Evolutionary conservation across 176 grass and related monocot species (phyloP).

Genomic region (Areca catechu): DNA sequence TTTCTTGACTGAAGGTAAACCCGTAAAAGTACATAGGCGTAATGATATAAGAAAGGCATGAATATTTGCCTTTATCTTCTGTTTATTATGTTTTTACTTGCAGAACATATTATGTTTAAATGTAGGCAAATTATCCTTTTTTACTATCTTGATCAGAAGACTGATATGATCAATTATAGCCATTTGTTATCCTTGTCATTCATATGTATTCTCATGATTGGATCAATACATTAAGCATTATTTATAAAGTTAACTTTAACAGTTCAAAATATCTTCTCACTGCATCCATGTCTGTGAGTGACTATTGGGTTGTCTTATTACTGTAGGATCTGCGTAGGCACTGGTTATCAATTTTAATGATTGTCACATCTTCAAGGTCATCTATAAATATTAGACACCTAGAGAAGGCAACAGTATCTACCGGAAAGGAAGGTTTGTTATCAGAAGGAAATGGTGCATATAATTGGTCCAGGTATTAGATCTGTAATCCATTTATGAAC

Average conservation of each 20-base stretch:
- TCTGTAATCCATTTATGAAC: not conserved
- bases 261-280: not conserved
- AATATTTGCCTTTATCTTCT: no score
- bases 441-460: conserved; percentile 99
- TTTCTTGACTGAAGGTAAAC: no score
- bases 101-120: no score
- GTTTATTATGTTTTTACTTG: no score
- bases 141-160: no score
- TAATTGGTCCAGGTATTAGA: conserved; percentile 83
- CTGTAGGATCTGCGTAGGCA: conserved; percentile 89
- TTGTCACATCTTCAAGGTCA: conserved; percentile 93
- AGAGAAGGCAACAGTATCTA: conserved; percentile 95
- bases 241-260: not conserved
- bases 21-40: no score
- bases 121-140: no score
- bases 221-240: no score
- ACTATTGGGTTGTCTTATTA: not conserved
- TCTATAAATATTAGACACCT: conserved; percentile 93
- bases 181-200: no score
- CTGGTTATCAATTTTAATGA: conserved; percentile 97
- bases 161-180: no score
- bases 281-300: not conserved
- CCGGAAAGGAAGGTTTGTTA: conserved; percentile 84
- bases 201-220: no score
- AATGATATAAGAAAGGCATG: no score